A percentile compares a stretch with the other conserved stretches of the same genome.
These are phyloP conservation scores for Fusarium lateritium DNA, from an alignment of 2,329 filamentous ascomycete species.

Conservation along the genomic window DNA sequence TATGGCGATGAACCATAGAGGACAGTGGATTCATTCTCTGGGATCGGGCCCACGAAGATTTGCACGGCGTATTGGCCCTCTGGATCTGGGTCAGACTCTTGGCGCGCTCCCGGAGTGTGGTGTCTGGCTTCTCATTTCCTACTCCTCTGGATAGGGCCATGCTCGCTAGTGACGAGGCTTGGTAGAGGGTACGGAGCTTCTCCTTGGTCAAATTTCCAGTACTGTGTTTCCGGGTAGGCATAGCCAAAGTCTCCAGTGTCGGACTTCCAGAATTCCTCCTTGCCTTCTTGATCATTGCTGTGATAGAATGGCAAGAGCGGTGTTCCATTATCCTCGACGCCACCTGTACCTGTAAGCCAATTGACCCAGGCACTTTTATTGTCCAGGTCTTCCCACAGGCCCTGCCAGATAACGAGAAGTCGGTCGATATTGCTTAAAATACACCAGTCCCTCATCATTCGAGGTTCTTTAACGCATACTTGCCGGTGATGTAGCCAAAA, in stretches of 20 bases:
- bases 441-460: no score
- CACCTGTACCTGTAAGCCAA: no score
- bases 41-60: slow-evolving; percentile 12
- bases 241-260: slow-evolving; percentile 21
- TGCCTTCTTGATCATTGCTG: neutral
- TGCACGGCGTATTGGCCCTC: slow-evolving; percentile 10
- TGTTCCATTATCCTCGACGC: neutral
- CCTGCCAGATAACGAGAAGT: no score
- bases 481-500: no score
- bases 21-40: neutral
- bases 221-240: slow-evolving; percentile 23
- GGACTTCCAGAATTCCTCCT: slow-evolving; percentile 12
- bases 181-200: slow-evolving; percentile 4
- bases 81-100: neutral
- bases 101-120: neutral
- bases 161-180: neutral
- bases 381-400: no score
- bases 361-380: no score
- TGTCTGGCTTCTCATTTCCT: neutral
- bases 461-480: no score
- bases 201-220: neutral
- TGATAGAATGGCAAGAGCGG: slow-evolving; percentile 23
- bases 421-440: no score
- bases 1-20: slow-evolving; percentile 5
- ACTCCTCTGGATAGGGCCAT: neutral